phyloP scores from a whole-genome alignment of 805 yeast species.

The Candida jianshihensis region DNA sequence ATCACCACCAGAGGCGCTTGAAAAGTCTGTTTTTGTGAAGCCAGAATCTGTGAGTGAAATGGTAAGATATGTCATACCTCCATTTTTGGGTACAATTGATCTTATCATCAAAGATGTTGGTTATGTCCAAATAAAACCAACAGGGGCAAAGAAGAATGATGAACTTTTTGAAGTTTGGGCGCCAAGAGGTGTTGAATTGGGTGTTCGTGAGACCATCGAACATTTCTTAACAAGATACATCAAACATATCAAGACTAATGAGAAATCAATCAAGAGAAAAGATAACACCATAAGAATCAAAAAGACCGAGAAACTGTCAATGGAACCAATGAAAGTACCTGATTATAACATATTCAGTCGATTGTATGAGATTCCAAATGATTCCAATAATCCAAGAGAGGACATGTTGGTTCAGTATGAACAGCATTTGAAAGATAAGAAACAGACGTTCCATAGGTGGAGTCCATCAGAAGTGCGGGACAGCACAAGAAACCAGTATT shows the following conservation, averaged over 20 bases:
- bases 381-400: conserved; percentile 21
- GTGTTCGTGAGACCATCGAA: conserved; percentile 47
- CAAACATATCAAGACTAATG: conserved; percentile 24
- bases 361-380: conserved; percentile 18
- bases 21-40: conserved; percentile 22
- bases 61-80: conserved; percentile 51
- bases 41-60: conserved; percentile 25
- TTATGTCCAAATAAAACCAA: conserved; percentile 50
- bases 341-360: conserved; percentile 19
- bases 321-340: conserved; percentile 17
- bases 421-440: conserved; percentile 16
- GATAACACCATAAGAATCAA: conserved; percentile 6
- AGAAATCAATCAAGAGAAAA: conserved; percentile 14
- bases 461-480: conserved; percentile 12
- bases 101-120: conserved; percentile 62
- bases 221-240: conserved; percentile 27
- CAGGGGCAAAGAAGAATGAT: conserved; percentile 35
- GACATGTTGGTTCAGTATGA: conserved; percentile 22
- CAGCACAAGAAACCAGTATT: conserved; percentile 18
- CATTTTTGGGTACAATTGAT: conserved; percentile 64
- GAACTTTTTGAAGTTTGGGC: conserved; percentile 43
- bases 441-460: conserved; percentile 16
- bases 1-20: conserved; percentile 21
- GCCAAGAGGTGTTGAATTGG: conserved; percentile 47
- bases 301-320: conserved; percentile 11